Evolutionary conservation across 176 grass and related monocot genomes (phyloP), one percentile per base, ranked within the genome.

Genomic region (Hsuehochloa calcarea): DNA sequence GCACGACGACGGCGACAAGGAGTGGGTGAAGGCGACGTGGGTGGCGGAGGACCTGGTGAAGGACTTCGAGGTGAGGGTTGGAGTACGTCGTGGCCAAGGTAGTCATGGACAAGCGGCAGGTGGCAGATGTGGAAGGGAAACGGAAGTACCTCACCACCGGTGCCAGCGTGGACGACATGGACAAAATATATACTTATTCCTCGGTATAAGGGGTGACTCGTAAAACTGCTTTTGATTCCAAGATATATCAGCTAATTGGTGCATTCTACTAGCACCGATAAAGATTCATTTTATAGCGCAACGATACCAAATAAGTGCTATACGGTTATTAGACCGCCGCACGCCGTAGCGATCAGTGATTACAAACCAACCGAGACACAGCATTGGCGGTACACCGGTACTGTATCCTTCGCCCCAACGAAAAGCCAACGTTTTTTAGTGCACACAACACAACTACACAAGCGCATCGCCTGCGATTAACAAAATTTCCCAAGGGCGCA

Each of bases 391-490:
- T 39, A 10, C 31, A 2, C 8, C 6, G 5, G 29, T 40, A 25
- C 6, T 25, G 11, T 3, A 49, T 61, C 29, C 39, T 25, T 46
- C 8, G 10, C 19, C 83, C 14, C 26, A 60, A 82, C 54, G 51
- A 20, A 83, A 70, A 65, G 15, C 64, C n/a, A 88, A 64, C 34
- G 34, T 78, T 52, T 38, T 83, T 46, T 10, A 52, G 86, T 78
- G 55, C 45, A 75, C 23, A 46, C 15, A 41, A 14, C 62, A 37
- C 10, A 16, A 5, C 2, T 3, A 34, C 31, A 34, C 39, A 0
- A 3, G 29, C 34, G 25, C 44, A 65, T 39, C 23, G 10, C 56
- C 1, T 25, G 26, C 20, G 26, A 87, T 59, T 85, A 51, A 20
- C n/a, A 2, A 34, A 81, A 12, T 74, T 46, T 2, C 1, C 1